These are phyloP conservation scores for Vigna reflexopilosa DNA, from an alignment of 306 rosid species.

Conservation along the genomic window DNA sequence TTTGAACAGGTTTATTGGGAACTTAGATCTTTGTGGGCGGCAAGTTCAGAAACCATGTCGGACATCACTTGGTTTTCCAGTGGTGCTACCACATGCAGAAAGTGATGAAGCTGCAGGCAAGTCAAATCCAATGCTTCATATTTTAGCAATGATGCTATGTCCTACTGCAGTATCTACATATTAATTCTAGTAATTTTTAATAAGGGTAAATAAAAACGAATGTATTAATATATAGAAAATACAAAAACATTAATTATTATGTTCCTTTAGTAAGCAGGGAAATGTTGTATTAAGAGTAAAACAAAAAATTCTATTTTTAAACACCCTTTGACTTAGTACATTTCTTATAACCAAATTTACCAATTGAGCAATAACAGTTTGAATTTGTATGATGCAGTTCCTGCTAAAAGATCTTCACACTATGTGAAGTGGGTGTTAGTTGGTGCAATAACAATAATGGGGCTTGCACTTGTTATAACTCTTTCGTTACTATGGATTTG, in stretches of 20 bases:
- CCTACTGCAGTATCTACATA: neutral
- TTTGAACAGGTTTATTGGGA: constrained; percentile 77
- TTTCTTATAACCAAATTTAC: neutral
- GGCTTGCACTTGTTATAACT: constrained; percentile 62
- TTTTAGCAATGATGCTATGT: neutral
- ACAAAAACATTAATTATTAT: neutral
- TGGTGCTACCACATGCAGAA: constrained; percentile 82
- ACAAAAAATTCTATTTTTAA: constrained; percentile 2
- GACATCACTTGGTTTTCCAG: constrained; percentile 95
- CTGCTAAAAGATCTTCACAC: constrained; percentile 74
- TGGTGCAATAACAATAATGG: constrained; percentile 71
- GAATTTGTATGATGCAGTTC: constrained; percentile 60
- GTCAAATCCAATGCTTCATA: constrained; percentile 26
- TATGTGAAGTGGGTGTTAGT: constrained; percentile 78
- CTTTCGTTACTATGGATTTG: constrained; percentile 77
- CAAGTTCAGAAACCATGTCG: constrained; percentile 88
- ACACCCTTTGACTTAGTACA: neutral
- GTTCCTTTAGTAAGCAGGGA: neutral
- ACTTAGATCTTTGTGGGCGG: constrained; percentile 90
- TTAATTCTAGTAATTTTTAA: neutral
- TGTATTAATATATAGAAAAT: neutral
- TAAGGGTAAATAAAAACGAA: neutral
- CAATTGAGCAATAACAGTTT: constrained; percentile 18
- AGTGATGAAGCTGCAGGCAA: constrained; percentile 91
- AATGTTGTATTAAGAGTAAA: neutral